Percentiles rank a stretch among this genome's conserved stretches.
phyloP scores from a whole-genome alignment of 495 filamentous ascomycete genomes.

The Thermochaetoides thermophila region DNA sequence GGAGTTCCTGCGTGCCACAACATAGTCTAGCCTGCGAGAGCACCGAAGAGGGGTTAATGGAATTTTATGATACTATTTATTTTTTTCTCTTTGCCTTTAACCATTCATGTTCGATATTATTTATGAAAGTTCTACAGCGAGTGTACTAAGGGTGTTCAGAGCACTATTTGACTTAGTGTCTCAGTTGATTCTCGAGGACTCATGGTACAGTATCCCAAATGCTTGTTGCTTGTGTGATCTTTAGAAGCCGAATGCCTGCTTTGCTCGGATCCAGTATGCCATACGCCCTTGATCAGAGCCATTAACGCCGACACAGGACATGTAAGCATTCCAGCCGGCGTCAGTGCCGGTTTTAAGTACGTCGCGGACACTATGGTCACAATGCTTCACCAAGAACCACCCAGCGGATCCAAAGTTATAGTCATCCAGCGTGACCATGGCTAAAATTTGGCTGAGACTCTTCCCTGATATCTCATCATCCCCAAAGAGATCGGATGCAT shows the following conservation, averaged over 20 bases:
- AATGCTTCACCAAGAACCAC: slow-evolving; percentile 63
- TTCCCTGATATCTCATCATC: slow-evolving; percentile 22
- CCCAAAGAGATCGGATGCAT: slow-evolving; percentile 43
- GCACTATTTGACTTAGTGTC: too few relatives aligned
- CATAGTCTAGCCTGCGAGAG: too few relatives aligned
- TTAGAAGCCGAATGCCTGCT: slow-evolving; percentile 27
- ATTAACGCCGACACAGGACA: slow-evolving; percentile 48
- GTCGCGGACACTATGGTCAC: slow-evolving; percentile 27
- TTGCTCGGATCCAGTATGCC: slow-evolving; percentile 40
- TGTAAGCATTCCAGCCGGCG: slow-evolving; percentile 46
- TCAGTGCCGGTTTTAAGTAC: slow-evolving; percentile 36
- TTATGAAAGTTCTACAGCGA: too few relatives aligned
- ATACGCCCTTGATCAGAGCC: slow-evolving; percentile 31
- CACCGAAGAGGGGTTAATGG: too few relatives aligned
- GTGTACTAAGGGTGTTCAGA: too few relatives aligned
- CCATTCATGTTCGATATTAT: too few relatives aligned
- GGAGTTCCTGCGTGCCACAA: too few relatives aligned
- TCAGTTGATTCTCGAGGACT: too few relatives aligned
- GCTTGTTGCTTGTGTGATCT: not conserved
- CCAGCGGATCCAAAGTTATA: slow-evolving; percentile 59
- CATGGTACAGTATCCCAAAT: too few relatives aligned
- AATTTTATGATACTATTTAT: too few relatives aligned
- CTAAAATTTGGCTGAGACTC: slow-evolving; percentile 33
- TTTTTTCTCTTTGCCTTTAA: too few relatives aligned
- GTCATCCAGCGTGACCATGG: slow-evolving; percentile 41